Evolutionary conservation across 192 early-diverging fungal species (phyloP), one percentile per base, ranked within the genome.

Genomic region (Coemansia sp.): DNA sequence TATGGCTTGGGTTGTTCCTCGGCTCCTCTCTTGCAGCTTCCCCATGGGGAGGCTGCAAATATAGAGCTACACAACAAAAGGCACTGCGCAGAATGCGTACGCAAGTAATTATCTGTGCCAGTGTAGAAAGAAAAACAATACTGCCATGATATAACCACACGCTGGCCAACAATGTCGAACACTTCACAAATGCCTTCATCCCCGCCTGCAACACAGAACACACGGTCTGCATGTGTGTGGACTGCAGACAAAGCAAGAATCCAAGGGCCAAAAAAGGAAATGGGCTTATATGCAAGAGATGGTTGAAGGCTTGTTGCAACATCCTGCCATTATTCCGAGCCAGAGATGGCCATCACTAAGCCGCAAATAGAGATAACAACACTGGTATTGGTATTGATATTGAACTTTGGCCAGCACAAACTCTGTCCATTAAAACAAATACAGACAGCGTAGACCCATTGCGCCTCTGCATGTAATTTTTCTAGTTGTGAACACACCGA

Each of bases 1-100:
- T 6, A 49, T 12, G 48, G 48, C 48, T 49, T 49, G 48, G 43
- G 43, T 44, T 44, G 43, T 44, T 44, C 43, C 43, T 44, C 43
- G 10, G 5, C 43, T 49, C 48, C 48, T 12, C 48, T 1, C 16
- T 6, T n/a, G 5, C 48, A 12, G 6, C 5, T 49, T 49, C 48
- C 48, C 48, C 48, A 49, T 49, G 48, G 48, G 48, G 48, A 49
- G 48, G 48, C 48, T 49, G 48, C 15, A n/a, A 49, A 6, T n/a
- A n/a, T 49, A n/a, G 48, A 49, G 48, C 48, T 49, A 12, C 16
- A 49, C 18, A 49, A 49, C 18, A 12, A 49, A 49, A n/a, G n/a
- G n/a, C n/a, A n/a, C n/a, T n/a, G n/a, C n/a, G n/a, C n/a, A n/a
- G 48, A n/a, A 49, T 49, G 48, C 48, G 48, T n/a, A 49, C 18